Conservation (phyloP, 257 asterid species). For the Petrea volubilis region DNA sequence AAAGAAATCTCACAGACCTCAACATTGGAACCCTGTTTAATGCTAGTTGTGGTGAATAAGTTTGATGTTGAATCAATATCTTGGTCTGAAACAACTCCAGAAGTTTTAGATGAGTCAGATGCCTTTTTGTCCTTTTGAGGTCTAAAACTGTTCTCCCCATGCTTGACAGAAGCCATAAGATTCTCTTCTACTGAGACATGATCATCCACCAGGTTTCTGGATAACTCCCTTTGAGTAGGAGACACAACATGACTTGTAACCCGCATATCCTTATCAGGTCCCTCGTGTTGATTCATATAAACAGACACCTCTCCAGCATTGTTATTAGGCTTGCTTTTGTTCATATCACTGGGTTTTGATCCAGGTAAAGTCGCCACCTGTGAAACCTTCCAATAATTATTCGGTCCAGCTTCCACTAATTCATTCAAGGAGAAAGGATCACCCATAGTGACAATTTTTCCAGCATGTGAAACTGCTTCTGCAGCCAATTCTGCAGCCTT, state of each 20-base stretch:
- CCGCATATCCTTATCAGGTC: constrained; percentile 41
- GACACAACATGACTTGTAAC: constrained; percentile 18
- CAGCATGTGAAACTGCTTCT: constrained; percentile 94
- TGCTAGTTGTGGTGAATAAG: constrained; percentile 28
- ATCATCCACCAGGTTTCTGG: constrained; percentile 36
- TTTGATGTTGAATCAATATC: constrained; percentile 35
- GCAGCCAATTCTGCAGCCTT: constrained; percentile 97
- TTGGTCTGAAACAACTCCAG: constrained; percentile 41
- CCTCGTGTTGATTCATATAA: constrained; percentile 32
- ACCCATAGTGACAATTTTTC: constrained; percentile 80
- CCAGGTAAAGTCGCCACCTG: constrained; percentile 37
- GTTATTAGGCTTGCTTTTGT: constrained; percentile 28
- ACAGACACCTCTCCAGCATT: constrained; percentile 38
- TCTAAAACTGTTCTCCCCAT: constrained; percentile 39
- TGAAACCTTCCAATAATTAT: constrained; percentile 60
- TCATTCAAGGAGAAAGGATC: constrained; percentile 74
- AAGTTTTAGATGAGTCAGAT: constrained; percentile 35
- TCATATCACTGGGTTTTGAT: constrained; percentile 36
- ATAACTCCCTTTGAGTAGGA: constrained; percentile 39
- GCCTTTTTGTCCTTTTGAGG: constrained; percentile 40
- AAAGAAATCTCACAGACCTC: constrained; percentile 63
- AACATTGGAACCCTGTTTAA: constrained; percentile 70
- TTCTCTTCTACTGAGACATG: constrained; percentile 33
- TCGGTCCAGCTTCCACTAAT: constrained; percentile 75
- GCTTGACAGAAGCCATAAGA: constrained; percentile 31